Evolutionary conservation across 495 filamentous ascomycete species (phyloP), one percentile per base, ranked within the genome.

Genomic region (Trichoderma parareesei): DNA sequence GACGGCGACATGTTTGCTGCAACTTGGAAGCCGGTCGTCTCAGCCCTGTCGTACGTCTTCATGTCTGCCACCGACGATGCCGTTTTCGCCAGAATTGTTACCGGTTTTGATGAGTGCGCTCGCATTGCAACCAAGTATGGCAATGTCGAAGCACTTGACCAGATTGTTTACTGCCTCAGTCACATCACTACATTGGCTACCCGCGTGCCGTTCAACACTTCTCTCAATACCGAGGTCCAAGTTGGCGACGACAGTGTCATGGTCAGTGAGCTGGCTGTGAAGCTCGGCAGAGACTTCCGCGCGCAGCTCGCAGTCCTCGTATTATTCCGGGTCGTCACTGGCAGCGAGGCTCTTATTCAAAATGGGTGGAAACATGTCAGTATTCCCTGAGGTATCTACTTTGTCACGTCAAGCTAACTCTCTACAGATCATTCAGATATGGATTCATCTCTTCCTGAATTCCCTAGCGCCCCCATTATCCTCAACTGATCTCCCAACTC

Each of bases 51-150:
- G 3, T 99, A 97, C 72, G 94, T 98, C 16, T 99, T 99, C 76
- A 93, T 98, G 88, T 98, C 94, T 59, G 94, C 94, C 42, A 96
- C 93, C 3, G 94, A 99, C 69, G 95, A 99, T 76, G 92, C 93
- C 11, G 94, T 99, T 13, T 99, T 96, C 71, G 90, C 89, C 18
- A 85, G 94, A 53, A 89, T 99, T 27, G 90, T 97, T 57, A 88
- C 90, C 57, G 94, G 95, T 3, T 98, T 98, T 72, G 90, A 96
- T 71, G 93, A 99, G 72, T 97, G 94, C 71, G 92, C 94, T 38
- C 88, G 91, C 66, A 96, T 99, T 68, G 92, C 94, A 33, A 89
- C 91, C 20, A 90, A 87, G 69, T 92, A 97, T 75, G 84, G 84
- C 8, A 78, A 96, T 66, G 90, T 85, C 1, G 93, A 97, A 64